Conservation (phyloP, 257 asterid species). For the Petrea volubilis region DNA sequence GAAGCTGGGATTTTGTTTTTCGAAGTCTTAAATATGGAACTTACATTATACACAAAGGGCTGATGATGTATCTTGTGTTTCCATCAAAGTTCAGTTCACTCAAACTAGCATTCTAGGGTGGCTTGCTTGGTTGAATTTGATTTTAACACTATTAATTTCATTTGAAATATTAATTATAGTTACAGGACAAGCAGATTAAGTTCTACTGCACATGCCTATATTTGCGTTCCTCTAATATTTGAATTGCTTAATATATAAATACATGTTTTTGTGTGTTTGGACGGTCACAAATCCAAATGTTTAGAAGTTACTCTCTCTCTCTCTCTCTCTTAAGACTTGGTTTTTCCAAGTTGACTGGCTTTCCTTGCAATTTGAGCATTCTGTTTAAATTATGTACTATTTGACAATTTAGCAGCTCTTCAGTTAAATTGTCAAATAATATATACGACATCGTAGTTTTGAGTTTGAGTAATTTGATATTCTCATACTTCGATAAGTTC, state of each 20-base stretch:
- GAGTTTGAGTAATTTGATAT: no score
- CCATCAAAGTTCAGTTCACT: background rate
- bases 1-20: background rate
- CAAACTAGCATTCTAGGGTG: background rate
- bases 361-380: background rate
- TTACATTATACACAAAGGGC: conserved; percentile 5
- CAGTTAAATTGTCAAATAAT: no score
- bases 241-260: background rate
- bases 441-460: no score
- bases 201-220: background rate
- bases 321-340: background rate
- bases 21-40: background rate
- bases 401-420: background rate
- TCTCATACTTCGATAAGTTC: no score
- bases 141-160: background rate
- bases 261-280: background rate
- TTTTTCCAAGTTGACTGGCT: background rate
- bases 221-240: background rate
- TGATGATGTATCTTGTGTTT: background rate
- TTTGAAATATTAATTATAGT: background rate
- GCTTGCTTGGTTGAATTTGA: background rate
- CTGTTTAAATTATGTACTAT: background rate
- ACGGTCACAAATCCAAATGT: background rate
- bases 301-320: background rate
- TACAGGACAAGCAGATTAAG: background rate